A percentile compares a stretch with the other conserved stretches of the same genome.
Conservation (phyloP, 495 filamentous ascomycete genomes). For the Trichocladium antarcticum region DNA sequence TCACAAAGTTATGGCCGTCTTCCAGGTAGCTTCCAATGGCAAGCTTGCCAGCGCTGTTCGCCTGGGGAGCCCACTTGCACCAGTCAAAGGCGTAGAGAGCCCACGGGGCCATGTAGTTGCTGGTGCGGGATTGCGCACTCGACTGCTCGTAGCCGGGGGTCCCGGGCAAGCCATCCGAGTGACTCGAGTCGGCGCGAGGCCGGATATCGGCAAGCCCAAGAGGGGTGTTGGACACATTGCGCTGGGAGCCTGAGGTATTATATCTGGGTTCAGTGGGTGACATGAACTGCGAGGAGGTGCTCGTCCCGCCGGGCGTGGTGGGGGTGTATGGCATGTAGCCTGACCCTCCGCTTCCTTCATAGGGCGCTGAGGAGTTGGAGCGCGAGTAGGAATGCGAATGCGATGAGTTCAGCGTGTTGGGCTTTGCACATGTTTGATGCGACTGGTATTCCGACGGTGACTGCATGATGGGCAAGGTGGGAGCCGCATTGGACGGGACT, state of each 20-base stretch:
- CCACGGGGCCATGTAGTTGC: conserved; percentile 93
- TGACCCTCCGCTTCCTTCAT: conserved; percentile 43
- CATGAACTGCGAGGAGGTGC: conserved; percentile 48
- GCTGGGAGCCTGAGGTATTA: conserved; percentile 55
- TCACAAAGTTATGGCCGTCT: conserved; percentile 94
- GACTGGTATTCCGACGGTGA: conserved; percentile 50
- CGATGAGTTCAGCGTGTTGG: conserved; percentile 48
- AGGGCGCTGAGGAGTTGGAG: conserved; percentile 62
- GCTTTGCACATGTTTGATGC: conserved; percentile 48
- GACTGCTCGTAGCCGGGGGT: conserved; percentile 43
- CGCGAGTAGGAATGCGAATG: conserved; percentile 63
- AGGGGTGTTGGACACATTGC: conserved; percentile 69
- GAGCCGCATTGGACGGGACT: conserved; percentile 60
- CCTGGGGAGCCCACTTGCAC: conserved; percentile 93
- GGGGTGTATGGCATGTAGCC: conserved; percentile 57
- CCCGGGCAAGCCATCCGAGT: conserved; percentile 52
- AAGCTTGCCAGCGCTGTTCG: conserved; percentile 74
- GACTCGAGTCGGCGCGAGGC: conserved; percentile 60
- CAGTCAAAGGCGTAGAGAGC: conserved; percentile 94
- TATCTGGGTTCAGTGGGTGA: conserved; percentile 57
- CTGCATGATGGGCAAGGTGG: conserved; percentile 58
- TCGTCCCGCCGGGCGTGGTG: conserved; percentile 50
- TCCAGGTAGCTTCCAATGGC: conserved; percentile 93
- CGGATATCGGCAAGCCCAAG: conserved; percentile 86
- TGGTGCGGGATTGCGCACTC: conserved; percentile 42